Percentiles rank a stretch among this genome's conserved stretches.
Evolutionary conservation across 1,284 basidiomycete species (phyloP).

Genomic region (Bondarzewia mesenterica): DNA sequence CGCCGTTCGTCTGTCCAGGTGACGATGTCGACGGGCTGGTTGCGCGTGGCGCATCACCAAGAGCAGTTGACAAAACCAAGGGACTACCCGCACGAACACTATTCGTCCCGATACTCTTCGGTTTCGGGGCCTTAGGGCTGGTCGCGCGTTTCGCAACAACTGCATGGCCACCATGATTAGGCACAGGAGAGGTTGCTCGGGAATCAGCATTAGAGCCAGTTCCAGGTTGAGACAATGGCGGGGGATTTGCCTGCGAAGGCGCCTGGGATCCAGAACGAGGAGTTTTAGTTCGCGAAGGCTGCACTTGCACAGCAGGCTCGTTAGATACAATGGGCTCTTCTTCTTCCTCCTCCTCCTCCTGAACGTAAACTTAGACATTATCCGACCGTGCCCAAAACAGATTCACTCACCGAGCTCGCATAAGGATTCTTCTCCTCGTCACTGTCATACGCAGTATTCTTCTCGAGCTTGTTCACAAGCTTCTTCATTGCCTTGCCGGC

Average conservation of each 20-base stretch:
- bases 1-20: constrained; percentile 8
- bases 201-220: constrained; percentile 24
- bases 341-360: constrained; percentile 62
- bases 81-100: constrained; percentile 50
- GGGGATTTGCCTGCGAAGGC: constrained; percentile 25
- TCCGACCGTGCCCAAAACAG: not conserved
- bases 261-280: constrained; percentile 25
- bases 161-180: constrained; percentile 57
- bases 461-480: constrained; percentile 65
- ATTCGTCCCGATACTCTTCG: constrained; percentile 31
- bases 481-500: constrained; percentile 75
- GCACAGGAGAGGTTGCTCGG: constrained; percentile 47
- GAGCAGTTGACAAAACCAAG: constrained; percentile 27
- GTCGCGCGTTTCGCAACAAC: constrained; percentile 78
- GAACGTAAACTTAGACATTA: constrained; percentile 8
- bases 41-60: constrained; percentile 28
- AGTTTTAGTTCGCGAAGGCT: constrained; percentile 28
- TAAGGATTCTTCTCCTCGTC: constrained; percentile 80
- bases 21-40: constrained; percentile 30
- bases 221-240: constrained; percentile 11
- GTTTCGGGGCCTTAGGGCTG: constrained; percentile 61
- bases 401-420: constrained; percentile 60
- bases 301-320: constrained; percentile 51
- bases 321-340: constrained; percentile 46
- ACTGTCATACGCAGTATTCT: constrained; percentile 69